Base-by-base conservation (phyloP, 2,329 filamentous ascomycete species). In the Cadophora malorum region DNA sequence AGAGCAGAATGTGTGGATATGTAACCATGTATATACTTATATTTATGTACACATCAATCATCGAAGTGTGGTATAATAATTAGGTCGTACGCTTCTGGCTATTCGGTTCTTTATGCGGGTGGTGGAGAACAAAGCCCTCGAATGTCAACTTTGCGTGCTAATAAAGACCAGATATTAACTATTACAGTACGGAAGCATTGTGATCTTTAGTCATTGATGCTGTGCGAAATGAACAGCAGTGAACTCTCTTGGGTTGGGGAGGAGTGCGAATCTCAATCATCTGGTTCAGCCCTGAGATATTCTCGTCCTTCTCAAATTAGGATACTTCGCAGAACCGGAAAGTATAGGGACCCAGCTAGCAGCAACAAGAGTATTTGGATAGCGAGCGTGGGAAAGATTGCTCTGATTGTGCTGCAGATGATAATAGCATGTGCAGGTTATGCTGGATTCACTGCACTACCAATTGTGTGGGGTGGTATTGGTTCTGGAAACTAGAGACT, bases 91-190 rank as follows among this genome's bases (percentile, higher is more conserved):
- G 38, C 38, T 58, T 64, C 33, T 31, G 52, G 35, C 25, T 5
- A 31, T 45, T 49, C 7, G 1, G 25, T 31, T 49, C 63, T 64
- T 64, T 64, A 41, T 47, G 23, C 19, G 19, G 19, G 25, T 35
- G 19, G 14, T 58, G 31, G 33, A 41, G 50, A 49, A 64, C 38
- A 64, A 64, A 64, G 63, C 10, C 38, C 23, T 52, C 23, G 10
- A 25, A 10, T 28, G 16, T 21, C 14, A 10, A 45, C 21, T 56
- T 41, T 9, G 5, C 31, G 21, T 25, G 23, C 28, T 38, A 14
- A 56, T 33, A 47, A 47, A 47, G 31, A 64, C 33, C 35, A 28
- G 28, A 28, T n/a, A n/a, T n/a, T n/a, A n/a, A n/a, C n/a, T n/a
- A n/a, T n/a, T n/a, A n/a, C n/a, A n/a, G n/a, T n/a, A n/a, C n/a